phyloP scores from a whole-genome alignment of 306 rosid genomes.

The Senna siamea region DNA sequence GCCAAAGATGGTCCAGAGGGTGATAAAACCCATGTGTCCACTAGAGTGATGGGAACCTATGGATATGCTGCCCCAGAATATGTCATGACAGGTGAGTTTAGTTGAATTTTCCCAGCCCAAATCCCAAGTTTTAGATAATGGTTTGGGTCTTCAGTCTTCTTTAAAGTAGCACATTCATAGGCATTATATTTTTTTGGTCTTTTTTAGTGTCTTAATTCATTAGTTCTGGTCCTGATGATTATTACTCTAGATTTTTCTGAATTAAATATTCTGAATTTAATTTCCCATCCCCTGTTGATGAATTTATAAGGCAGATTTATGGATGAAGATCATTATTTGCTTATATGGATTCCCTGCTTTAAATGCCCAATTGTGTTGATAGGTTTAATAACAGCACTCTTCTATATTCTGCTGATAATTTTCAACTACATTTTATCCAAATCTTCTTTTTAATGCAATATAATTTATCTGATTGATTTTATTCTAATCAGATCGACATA shows the following conservation, averaged over 20 bases:
- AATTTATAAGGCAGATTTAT: neutral
- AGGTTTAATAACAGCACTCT: too few species aligned
- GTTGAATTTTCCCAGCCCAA: slow-evolving; percentile 21
- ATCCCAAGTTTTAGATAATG: neutral
- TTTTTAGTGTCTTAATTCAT: slow-evolving; percentile 10
- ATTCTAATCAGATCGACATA: slow-evolving; percentile 29
- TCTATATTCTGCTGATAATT: neutral
- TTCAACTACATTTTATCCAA: slow-evolving; percentile 4
- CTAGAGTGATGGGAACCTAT: slow-evolving; percentile 98
- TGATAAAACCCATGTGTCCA: slow-evolving; percentile 95
- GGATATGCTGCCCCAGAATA: slow-evolving; percentile 99
- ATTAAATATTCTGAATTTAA: slow-evolving; percentile 9
- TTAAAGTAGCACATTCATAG: neutral
- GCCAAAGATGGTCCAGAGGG: slow-evolving; percentile 99
- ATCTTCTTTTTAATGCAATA: neutral
- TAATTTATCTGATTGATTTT: neutral
- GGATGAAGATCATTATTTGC: slow-evolving; percentile 1
- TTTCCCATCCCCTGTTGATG: slow-evolving; percentile 24
- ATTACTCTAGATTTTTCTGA: neutral
- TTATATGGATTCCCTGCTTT: too few species aligned
- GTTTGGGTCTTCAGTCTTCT: neutral
- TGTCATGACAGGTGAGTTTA: slow-evolving; percentile 87
- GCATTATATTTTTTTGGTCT: slow-evolving; percentile 8
- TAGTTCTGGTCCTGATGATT: neutral
- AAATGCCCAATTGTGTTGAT: too few species aligned